Conservation (phyloP, 345 rosid species). For the Camelina sativa region DNA sequence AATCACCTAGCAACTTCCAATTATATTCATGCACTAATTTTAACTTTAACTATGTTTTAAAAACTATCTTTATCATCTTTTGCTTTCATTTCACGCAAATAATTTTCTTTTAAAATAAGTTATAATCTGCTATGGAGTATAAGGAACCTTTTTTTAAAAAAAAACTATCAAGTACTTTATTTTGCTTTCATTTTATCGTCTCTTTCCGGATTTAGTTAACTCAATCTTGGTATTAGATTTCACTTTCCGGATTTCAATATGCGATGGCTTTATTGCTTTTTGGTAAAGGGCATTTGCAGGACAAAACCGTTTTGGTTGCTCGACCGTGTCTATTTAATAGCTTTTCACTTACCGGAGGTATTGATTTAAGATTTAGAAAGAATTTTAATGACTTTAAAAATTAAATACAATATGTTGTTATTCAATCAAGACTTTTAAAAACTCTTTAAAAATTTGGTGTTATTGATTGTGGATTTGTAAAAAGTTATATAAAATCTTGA, state of each 20-base stretch:
- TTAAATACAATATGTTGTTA: too few relatives aligned
- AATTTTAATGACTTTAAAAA: too few relatives aligned
- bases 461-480: too few relatives aligned
- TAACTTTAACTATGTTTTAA: neutral
- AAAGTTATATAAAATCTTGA: too few relatives aligned
- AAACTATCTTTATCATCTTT: neutral
- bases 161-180: neutral
- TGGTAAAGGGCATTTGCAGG: neutral
- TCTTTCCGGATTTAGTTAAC: conserved; percentile 6
- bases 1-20: neutral
- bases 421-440: too few relatives aligned
- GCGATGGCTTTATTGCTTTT: conserved; percentile 14
- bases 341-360: conserved; percentile 3
- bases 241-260: conserved; percentile 13
- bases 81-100: conserved; percentile 18
- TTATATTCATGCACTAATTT: neutral
- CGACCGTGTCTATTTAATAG: conserved; percentile 23
- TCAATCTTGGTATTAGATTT: conserved; percentile 5
- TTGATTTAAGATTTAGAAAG: too few relatives aligned
- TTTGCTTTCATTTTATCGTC: conserved; percentile 16
- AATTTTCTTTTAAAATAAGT: neutral
- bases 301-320: conserved; percentile 34
- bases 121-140: neutral
- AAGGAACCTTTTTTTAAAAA: neutral
- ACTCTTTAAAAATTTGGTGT: too few relatives aligned